Evolutionary conservation across 768 basidiomycete genomes (phyloP), one percentile per base, ranked within the genome.

Genomic region (Hortiboletus flavorubellus): DNA sequence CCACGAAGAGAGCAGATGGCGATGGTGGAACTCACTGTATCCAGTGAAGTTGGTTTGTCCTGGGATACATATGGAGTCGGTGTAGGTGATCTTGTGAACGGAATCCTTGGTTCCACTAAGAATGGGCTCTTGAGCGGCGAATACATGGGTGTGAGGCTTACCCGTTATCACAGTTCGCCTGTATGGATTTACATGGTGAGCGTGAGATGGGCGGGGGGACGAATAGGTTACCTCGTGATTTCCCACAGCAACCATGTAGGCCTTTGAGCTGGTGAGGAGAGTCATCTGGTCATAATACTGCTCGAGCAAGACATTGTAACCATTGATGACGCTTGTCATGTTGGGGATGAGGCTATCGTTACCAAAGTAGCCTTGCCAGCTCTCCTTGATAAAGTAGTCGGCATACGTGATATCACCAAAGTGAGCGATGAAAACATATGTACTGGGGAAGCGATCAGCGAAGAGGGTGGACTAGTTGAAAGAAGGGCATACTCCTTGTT

Each of bases 161-260:
- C 67, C 67, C 65, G 6, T 67, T 56, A 41, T 68, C 67, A 49
- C 67, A 68, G 41, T 69, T 69, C 5, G 67, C 67, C 66, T 67
- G 31, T 46, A 5, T 3, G 11, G 5, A 34, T 7, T 5, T 14
- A n/a, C 11, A 26, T 0, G 3, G 33, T 58, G 15, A 51, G 29
- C 10, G 31, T 21, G 5, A 48, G 46, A 41, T 18, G 2, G 29
- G 14, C 1, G n/a, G 30, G 8, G 2, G 15, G 4, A 23, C 14
- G 10, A 51, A 26, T 26, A 4, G 26, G 63, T 54, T 35, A 16
- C 66, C 43, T 68, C 67, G 42, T 68, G 67, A 35, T 68, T 69
- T 41, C 67, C 67, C 7, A 40, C 26, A 41, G 46, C 64, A 38
- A 68, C 65, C 67, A 68, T 69, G 41, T 68, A 69, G 4, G 67